These are phyloP conservation scores for Heimioporus sp. DNA, from an alignment of 768 basidiomycete genomes.

Conservation along the genomic window DNA sequence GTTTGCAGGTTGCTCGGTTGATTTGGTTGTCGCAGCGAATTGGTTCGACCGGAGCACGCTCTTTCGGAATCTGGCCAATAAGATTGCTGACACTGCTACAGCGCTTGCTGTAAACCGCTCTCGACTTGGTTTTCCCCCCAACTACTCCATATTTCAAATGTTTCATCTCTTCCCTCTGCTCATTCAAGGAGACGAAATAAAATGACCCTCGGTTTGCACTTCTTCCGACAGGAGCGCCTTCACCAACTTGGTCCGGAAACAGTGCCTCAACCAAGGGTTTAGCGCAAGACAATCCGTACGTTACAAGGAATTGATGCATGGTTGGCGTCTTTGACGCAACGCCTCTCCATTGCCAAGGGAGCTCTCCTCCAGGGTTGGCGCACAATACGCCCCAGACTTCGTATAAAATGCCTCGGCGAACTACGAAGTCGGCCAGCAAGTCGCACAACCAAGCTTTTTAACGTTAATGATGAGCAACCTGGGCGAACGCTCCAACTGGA, in stretches of 20 bases:
- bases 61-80: no score
- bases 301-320: neutral
- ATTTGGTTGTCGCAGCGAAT: neutral
- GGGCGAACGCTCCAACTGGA: neutral
- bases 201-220: neutral
- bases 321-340: neutral
- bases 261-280: neutral
- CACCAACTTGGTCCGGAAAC: slow-evolving; percentile 1
- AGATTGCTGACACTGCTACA: neutral
- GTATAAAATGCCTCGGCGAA: slow-evolving; percentile 5
- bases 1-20: neutral
- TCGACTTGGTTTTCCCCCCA: neutral
- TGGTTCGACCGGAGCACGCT: no score
- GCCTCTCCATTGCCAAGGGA: neutral
- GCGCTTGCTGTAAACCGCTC: no score
- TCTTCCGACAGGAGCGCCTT: neutral
- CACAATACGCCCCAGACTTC: neutral
- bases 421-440: no score
- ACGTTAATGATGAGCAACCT: neutral
- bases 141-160: neutral
- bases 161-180: neutral
- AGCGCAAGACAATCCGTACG: neutral
- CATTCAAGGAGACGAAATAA: neutral
- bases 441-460: neutral
- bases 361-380: neutral